These are phyloP conservation scores for Trichophyton verrucosum DNA, from an alignment of 2,329 filamentous ascomycete species.

Conservation along the genomic window DNA sequence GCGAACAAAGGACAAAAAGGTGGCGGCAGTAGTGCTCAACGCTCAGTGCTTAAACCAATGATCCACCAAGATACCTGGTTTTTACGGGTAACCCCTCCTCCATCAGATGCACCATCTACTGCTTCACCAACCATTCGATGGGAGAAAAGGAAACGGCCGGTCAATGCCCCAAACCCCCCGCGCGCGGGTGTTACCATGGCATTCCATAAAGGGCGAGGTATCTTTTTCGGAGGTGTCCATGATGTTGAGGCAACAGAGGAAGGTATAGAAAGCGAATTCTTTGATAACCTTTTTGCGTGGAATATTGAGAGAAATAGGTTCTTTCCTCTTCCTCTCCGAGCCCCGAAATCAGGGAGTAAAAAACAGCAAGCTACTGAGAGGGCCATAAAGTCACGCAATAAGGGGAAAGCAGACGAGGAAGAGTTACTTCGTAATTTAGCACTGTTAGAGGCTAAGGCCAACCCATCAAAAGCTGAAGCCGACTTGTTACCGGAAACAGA, in stretches of 20 bases:
- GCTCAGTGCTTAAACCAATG: conserved; percentile 69
- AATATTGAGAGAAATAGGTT: conserved; percentile 92
- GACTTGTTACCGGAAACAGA: conserved; percentile 28
- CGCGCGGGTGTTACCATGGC: conserved; percentile 89
- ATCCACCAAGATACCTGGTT: conserved; percentile 95
- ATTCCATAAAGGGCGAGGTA: conserved; percentile 82
- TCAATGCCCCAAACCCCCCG: conserved; percentile 71
- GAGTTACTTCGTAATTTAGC: conserved; percentile 79
- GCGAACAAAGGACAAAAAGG: conserved; percentile 52
- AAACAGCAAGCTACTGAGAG: conserved; percentile 33
- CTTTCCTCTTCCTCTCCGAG: conserved; percentile 68
- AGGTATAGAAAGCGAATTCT: conserved; percentile 94
- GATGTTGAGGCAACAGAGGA: conserved; percentile 87
- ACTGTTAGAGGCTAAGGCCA: conserved; percentile 63
- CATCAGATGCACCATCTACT: conserved; percentile 51
- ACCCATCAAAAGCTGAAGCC: conserved; percentile 37
- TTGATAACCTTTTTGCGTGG: conserved; percentile 83
- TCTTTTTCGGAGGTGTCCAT: conserved; percentile 88
- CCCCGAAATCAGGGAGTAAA: conserved; percentile 56
- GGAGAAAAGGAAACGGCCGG: conserved; percentile 87
- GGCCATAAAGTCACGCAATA: conserved; percentile 43
- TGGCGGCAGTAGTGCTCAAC: conserved; percentile 45
- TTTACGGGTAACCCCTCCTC: conserved; percentile 63
- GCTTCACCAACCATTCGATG: conserved; percentile 65
- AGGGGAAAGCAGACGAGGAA: conserved; percentile 81